Evolutionary conservation across 2,329 filamentous ascomycete genomes (phyloP).

Genomic region (Cladosporium cucumerinum): DNA sequence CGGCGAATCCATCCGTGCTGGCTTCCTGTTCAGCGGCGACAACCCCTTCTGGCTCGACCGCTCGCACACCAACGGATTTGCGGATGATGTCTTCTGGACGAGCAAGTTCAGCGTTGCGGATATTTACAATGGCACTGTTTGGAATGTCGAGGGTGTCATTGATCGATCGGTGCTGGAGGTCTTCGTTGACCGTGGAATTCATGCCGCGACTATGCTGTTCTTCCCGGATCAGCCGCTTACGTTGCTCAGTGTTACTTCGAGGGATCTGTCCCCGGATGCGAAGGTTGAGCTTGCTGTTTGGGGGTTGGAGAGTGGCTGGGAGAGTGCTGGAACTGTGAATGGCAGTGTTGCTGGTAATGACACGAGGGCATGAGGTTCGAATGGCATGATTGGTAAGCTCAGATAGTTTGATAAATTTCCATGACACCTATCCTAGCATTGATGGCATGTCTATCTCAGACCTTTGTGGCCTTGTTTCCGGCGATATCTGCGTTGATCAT

Average conservation of each 20-base stretch:
- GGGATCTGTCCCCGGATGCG: slow-evolving; percentile 35
- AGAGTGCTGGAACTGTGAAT: slow-evolving; percentile 20
- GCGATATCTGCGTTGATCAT: too few species aligned
- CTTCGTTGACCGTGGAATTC: slow-evolving; percentile 50
- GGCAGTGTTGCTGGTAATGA: slow-evolving; percentile 18
- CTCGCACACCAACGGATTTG: slow-evolving; percentile 45
- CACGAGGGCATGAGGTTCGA: background rate
- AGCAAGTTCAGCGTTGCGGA: slow-evolving; percentile 46
- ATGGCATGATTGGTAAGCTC: background rate
- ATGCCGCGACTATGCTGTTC: slow-evolving; percentile 49
- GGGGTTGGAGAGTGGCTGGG: slow-evolving; percentile 36
- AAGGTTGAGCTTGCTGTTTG: slow-evolving; percentile 38
- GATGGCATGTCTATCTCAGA: too few species aligned
- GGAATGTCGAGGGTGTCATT: slow-evolving; percentile 47
- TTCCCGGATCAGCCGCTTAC: slow-evolving; percentile 46
- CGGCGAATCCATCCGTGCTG: slow-evolving; percentile 47
- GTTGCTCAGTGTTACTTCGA: slow-evolving; percentile 32
- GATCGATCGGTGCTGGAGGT: slow-evolving; percentile 55
- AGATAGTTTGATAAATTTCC: too few species aligned
- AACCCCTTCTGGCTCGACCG: slow-evolving; percentile 46
- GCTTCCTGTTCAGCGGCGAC: slow-evolving; percentile 49
- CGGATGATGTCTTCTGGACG: slow-evolving; percentile 51
- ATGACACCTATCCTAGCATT: too few species aligned
- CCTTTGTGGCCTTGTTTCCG: too few species aligned
- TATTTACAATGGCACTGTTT: slow-evolving; percentile 28